These are phyloP conservation scores for Penicillium malachiteum DNA, from an alignment of 495 filamentous ascomycete species.

Conservation along the genomic window DNA sequence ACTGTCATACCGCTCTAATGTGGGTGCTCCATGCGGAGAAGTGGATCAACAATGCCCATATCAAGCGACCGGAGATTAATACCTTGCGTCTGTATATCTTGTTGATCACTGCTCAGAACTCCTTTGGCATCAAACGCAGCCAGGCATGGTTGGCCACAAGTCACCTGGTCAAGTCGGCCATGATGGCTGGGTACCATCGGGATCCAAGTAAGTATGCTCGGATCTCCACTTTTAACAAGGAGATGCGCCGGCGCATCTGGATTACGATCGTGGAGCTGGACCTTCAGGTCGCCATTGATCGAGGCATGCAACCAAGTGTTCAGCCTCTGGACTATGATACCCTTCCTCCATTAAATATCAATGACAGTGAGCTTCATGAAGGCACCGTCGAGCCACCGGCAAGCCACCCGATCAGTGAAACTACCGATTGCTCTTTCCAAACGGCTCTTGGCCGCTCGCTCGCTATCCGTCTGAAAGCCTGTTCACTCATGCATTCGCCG, in stretches of 20 bases:
- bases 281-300: constrained; percentile 58
- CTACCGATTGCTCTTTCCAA: constrained; percentile 44
- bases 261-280: constrained; percentile 62
- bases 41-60: constrained; percentile 58
- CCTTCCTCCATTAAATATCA: constrained; percentile 51
- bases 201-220: constrained; percentile 51
- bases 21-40: constrained; percentile 65
- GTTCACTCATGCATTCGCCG: constrained; percentile 42
- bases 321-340: constrained; percentile 58
- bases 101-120: constrained; percentile 57
- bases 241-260: constrained; percentile 70
- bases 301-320: constrained; percentile 58
- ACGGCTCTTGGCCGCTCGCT: constrained; percentile 33
- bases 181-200: constrained; percentile 57
- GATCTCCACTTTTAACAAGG: constrained; percentile 56
- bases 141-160: constrained; percentile 60
- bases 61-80: constrained; percentile 53
- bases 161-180: constrained; percentile 54
- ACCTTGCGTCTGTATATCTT: constrained; percentile 60
- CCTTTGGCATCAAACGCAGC: constrained; percentile 54
- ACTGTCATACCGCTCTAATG: constrained; percentile 51
- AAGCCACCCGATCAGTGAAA: constrained; percentile 26
- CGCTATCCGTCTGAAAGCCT: constrained; percentile 37
- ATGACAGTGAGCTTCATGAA: constrained; percentile 42
- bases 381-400: constrained; percentile 33